These are phyloP conservation scores for Gynandropsis gynandra DNA, from an alignment of 345 rosid species.

Conservation along the genomic window DNA sequence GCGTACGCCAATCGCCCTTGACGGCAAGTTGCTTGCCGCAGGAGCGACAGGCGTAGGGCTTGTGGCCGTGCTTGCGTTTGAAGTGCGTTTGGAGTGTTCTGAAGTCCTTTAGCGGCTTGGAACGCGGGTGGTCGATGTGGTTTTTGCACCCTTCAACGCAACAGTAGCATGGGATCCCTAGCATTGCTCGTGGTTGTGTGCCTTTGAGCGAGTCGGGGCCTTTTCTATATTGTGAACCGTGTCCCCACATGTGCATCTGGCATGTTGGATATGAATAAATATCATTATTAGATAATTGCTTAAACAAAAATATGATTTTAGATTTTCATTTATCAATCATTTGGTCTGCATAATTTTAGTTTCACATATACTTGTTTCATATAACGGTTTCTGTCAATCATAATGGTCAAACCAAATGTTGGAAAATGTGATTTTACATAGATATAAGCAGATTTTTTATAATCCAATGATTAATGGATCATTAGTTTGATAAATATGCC, in stretches of 20 bases:
- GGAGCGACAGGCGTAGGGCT: conserved; percentile 60
- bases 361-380: too few relatives aligned
- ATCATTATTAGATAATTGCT: not conserved
- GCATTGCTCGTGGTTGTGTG: conserved; percentile 57
- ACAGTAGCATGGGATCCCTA: conserved; percentile 77
- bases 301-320: not conserved
- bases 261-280: not conserved
- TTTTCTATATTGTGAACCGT: conserved; percentile 72
- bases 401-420: too few relatives aligned
- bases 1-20: conserved; percentile 90
- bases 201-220: conserved; percentile 76
- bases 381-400: too few relatives aligned
- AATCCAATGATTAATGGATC: too few relatives aligned
- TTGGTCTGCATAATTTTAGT: too few relatives aligned
- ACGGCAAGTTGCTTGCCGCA: conserved; percentile 78
- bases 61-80: conserved; percentile 76
- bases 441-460: not conserved
- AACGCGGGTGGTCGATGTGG: conserved; percentile 65
- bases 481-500: not conserved
- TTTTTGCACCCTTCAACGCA: conserved; percentile 80
- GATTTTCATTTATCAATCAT: too few relatives aligned
- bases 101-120: conserved; percentile 78
- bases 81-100: conserved; percentile 80
- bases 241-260: conserved; percentile 98
- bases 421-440: not conserved